A percentile compares a stretch with the other conserved stretches of the same genome.
Conservation (phyloP, 352 stramenopile species). For the Pythium dissimile region DNA sequence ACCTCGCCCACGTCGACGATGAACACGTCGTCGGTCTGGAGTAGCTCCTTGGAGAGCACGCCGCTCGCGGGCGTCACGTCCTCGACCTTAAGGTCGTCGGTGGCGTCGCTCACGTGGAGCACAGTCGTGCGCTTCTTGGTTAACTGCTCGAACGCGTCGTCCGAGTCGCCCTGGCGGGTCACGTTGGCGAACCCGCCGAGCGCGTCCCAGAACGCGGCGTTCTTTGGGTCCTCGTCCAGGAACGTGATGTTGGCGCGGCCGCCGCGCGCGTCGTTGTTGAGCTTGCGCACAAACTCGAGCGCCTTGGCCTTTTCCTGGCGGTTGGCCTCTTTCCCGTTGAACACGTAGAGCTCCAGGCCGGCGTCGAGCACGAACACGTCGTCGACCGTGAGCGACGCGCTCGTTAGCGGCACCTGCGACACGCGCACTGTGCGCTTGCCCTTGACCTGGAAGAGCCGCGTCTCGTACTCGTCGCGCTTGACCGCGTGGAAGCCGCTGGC, state of each 20-base stretch:
- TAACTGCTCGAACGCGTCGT: slow-evolving; percentile 61
- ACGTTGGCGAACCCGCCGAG: slow-evolving; percentile 86
- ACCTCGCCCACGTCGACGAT: slow-evolving; percentile 88
- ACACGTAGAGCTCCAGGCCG: slow-evolving; percentile 90
- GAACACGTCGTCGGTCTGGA: slow-evolving; percentile 91
- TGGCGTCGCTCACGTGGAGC: slow-evolving; percentile 74
- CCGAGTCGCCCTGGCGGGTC: slow-evolving; percentile 48
- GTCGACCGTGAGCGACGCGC: slow-evolving; percentile 86
- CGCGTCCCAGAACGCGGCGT: slow-evolving; percentile 89
- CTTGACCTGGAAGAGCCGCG: slow-evolving; percentile 89
- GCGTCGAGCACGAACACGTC: slow-evolving; percentile 95
- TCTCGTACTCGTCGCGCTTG: slow-evolving; percentile 85
- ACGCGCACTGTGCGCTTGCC: slow-evolving; percentile 86
- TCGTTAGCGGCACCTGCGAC: slow-evolving; percentile 79
- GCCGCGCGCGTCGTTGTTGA: slow-evolving; percentile 84
- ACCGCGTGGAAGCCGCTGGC: slow-evolving; percentile 92
- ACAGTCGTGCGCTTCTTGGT: slow-evolving; percentile 67
- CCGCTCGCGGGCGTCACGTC: slow-evolving; percentile 66
- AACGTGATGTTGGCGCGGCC: slow-evolving; percentile 79
- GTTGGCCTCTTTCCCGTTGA: slow-evolving; percentile 73
- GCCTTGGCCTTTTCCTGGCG: slow-evolving; percentile 90
- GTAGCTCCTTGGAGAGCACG: slow-evolving; percentile 68
- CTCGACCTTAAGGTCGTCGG: slow-evolving; percentile 44
- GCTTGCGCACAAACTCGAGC: slow-evolving; percentile 85
- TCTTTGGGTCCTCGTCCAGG: slow-evolving; percentile 87